phyloP scores from a whole-genome alignment of 2,329 filamentous ascomycete species.

The Daldinia eschscholtzii region DNA sequence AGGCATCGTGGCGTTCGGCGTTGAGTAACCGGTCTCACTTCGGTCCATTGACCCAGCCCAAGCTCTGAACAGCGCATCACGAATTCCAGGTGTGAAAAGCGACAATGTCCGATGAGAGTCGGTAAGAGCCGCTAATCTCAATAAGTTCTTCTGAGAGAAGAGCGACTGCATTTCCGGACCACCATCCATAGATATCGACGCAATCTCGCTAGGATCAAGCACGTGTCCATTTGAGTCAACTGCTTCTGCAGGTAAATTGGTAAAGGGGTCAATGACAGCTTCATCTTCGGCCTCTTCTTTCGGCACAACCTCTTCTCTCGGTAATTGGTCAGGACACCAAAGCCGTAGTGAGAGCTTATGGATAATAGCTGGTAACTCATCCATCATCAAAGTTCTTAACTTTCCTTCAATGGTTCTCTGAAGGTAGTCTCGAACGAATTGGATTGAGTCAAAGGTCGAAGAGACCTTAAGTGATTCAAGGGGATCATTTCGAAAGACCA shows the following conservation, averaged over 20 bases:
- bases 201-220: conserved; percentile 79
- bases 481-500: conserved; percentile 98
- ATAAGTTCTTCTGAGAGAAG: conserved; percentile 94
- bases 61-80: conserved; percentile 90
- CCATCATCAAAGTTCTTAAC: conserved; percentile 94
- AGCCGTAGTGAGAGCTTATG: conserved; percentile 89
- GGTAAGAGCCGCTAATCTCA: conserved; percentile 83
- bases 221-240: conserved; percentile 84
- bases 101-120: conserved; percentile 93
- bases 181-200: conserved; percentile 82
- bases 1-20: conserved; percentile 61
- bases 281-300: conserved; percentile 66
- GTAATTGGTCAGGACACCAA: conserved; percentile 88
- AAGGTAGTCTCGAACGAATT: conserved; percentile 96
- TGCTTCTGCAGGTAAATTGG: conserved; percentile 83
- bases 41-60: conserved; percentile 86
- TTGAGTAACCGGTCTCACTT: conserved; percentile 67
- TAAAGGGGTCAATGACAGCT: conserved; percentile 80
- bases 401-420: conserved; percentile 97
- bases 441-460: conserved; percentile 98
- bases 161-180: conserved; percentile 86
- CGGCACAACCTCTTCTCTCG: conserved; percentile 71
- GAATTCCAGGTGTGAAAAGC: conserved; percentile 90
- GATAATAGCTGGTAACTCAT: conserved; percentile 95
- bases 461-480: conserved; percentile 98